phyloP scores from a whole-genome alignment of 768 basidiomycete genomes.

The Serendipita sp. region DNA sequence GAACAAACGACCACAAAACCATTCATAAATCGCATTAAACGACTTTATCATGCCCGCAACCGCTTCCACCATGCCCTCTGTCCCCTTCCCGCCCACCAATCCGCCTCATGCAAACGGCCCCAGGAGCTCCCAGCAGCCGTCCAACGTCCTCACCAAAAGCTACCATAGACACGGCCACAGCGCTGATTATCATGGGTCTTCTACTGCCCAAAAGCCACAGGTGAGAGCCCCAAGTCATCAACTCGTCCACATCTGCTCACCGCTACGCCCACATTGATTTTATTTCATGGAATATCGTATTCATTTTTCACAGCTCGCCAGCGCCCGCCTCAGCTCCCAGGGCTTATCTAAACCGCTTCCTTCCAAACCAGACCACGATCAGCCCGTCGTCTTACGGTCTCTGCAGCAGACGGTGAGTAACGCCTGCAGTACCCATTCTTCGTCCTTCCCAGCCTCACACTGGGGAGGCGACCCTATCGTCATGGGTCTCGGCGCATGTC shows the following conservation, averaged over 20 bases:
- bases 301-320: not conserved
- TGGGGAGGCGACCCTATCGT: not conserved
- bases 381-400: not conserved
- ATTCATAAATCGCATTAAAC: no score
- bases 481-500: not conserved
- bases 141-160: not conserved
- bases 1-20: no score
- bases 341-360: not conserved
- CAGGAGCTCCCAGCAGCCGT: not conserved
- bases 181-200: not conserved
- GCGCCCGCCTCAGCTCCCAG: not conserved
- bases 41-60: no score
- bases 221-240: not conserved
- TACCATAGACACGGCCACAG: not conserved
- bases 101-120: not conserved
- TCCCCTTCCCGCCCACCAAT: not conserved
- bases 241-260: not conserved
- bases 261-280: not conserved
- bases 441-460: not conserved
- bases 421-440: not conserved
- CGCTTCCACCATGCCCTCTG: not conserved
- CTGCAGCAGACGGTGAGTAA: not conserved
- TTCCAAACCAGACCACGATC: not conserved
- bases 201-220: not conserved
- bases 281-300: not conserved